Conservation (phyloP, 2,329 filamentous ascomycete species). For the Pseudopyricularia javanii region DNA sequence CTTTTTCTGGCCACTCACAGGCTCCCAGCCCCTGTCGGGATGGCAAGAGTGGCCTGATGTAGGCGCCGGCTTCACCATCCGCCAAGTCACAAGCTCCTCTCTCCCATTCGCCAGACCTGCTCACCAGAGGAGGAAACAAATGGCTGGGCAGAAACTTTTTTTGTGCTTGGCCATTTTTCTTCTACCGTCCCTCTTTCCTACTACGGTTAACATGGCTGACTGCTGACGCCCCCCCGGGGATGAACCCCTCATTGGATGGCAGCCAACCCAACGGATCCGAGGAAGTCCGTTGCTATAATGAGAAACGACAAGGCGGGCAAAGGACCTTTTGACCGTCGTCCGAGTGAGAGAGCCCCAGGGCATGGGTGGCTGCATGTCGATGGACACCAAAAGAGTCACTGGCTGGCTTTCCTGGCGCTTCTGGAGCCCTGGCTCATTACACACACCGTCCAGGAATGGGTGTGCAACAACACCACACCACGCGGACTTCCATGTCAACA, state of each 20-base stretch:
- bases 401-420: not conserved
- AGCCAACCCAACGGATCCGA: not conserved
- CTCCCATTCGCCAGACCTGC: not conserved
- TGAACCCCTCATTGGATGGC: not conserved
- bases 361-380: not conserved
- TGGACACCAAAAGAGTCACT: too few species aligned
- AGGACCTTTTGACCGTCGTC: too few species aligned
- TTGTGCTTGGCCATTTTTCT: too few species aligned
- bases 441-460: not conserved
- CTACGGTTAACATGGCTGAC: not conserved
- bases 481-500: too few species aligned
- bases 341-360: not conserved
- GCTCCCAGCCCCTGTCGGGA: not conserved
- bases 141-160: not conserved
- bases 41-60: constrained; percentile 1
- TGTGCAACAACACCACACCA: not conserved
- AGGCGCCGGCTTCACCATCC: not conserved
- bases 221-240: not conserved
- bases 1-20: not conserved
- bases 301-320: not conserved
- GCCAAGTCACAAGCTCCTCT: not conserved
- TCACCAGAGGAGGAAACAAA: not conserved
- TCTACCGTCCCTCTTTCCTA: not conserved
- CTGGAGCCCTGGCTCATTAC: not conserved
- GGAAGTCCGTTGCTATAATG: not conserved